These are phyloP conservation scores for Erysimum cheiranthoides DNA, from an alignment of 345 rosid species.

Conservation along the genomic window DNA sequence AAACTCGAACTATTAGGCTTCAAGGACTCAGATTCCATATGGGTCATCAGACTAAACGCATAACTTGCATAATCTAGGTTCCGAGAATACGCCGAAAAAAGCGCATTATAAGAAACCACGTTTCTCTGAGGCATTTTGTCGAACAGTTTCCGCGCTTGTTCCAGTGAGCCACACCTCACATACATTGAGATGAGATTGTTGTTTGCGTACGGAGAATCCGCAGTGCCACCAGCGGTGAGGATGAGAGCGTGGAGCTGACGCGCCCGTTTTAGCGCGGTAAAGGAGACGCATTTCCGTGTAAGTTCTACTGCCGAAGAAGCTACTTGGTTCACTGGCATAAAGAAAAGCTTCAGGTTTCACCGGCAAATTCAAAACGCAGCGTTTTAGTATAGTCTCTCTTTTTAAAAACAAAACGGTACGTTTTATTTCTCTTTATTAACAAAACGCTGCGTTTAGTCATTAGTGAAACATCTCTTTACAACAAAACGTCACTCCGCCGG, in stretches of 20 bases:
- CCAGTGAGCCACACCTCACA: conserved; percentile 57
- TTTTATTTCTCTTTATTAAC: not conserved
- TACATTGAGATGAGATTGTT: conserved; percentile 78
- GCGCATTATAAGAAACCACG: conserved; percentile 67
- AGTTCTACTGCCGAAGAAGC: conserved; percentile 47
- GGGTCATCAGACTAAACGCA: conserved; percentile 47
- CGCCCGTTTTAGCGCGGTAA: conserved; percentile 49
- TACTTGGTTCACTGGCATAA: conserved; percentile 51
- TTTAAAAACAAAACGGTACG: conserved; percentile 12
- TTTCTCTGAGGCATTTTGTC: conserved; percentile 75
- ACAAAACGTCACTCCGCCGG: not conserved
- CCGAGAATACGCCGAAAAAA: conserved; percentile 72
- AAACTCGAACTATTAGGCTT: conserved; percentile 70
- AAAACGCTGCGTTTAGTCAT: conserved; percentile 31
- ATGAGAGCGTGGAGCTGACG: conserved; percentile 73
- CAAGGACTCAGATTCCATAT: conserved; percentile 54
- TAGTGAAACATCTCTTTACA: not conserved
- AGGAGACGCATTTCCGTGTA: conserved; percentile 59
- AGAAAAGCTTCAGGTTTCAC: not conserved
- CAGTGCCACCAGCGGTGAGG: conserved; percentile 48
- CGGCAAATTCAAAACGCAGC: not conserved
- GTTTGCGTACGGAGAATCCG: conserved; percentile 55
- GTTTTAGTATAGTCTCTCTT: not conserved
- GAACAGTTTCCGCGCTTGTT: conserved; percentile 55
- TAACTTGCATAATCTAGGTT: conserved; percentile 40